Evolutionary conservation across 805 yeast species (phyloP).

Genomic region (Cyberlindnera maclurae): DNA sequence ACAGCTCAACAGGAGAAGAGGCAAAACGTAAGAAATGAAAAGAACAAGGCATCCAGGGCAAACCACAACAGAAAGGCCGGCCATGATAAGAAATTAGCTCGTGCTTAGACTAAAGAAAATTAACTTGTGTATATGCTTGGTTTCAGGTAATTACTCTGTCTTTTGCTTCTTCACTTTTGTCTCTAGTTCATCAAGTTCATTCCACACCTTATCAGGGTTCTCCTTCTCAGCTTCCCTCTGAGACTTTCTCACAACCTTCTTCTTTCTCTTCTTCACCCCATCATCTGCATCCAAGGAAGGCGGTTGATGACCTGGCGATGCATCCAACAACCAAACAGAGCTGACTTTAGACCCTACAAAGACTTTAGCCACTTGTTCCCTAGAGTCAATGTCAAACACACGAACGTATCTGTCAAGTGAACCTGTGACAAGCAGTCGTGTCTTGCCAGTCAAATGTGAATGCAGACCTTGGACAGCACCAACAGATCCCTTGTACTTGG

Average conservation of each 20-base stretch:
- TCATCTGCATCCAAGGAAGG: conserved; percentile 20
- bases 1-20: conserved; percentile 17
- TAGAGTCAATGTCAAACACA: conserved; percentile 55
- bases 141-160: not conserved
- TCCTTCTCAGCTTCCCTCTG: conserved; percentile 23
- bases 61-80: conserved; percentile 63
- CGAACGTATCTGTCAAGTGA: conserved; percentile 85
- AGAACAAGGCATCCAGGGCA: conserved; percentile 48
- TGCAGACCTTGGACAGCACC: conserved; percentile 49
- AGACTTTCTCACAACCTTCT: conserved; percentile 31
- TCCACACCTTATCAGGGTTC: conserved; percentile 34
- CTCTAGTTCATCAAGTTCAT: conserved; percentile 22
- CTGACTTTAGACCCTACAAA: conserved; percentile 69
- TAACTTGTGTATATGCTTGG: too few relatives aligned
- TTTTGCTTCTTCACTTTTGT: conserved; percentile 14
- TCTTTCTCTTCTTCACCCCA: conserved; percentile 26
- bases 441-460: conserved; percentile 19
- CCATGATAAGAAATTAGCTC: conserved; percentile 46
- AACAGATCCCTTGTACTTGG: conserved; percentile 71
- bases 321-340: conserved; percentile 43
- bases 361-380: conserved; percentile 60
- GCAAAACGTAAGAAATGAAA: conserved; percentile 39
- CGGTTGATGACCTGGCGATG: conserved; percentile 28
- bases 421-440: conserved; percentile 55
- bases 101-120: not conserved